Conservation (phyloP, 352 stramenopile genomes). For the Phytophthora citrophthora region DNA sequence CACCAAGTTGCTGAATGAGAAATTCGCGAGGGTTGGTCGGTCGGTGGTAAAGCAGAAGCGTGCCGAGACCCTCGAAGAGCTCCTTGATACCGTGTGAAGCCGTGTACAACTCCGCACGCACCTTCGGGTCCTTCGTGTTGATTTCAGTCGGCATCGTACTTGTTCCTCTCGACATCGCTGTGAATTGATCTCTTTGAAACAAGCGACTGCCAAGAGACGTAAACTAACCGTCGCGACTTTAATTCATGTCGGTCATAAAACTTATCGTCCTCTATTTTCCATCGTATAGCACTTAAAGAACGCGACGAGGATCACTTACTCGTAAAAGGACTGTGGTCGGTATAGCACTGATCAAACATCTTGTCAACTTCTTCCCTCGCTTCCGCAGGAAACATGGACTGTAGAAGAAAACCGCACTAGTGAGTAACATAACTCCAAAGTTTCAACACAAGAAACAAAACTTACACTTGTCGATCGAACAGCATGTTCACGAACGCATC, state of each 20-base stretch:
- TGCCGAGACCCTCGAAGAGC: conserved; percentile 69
- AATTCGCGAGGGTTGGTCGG: conserved; percentile 68
- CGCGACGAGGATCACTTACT: conserved; percentile 20
- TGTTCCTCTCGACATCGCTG: neutral
- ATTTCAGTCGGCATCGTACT: conserved; percentile 23
- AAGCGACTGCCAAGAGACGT: conserved; percentile 13
- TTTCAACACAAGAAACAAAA: neutral
- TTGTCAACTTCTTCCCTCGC: conserved; percentile 71
- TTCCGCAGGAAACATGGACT: conserved; percentile 85
- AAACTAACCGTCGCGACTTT: conserved; percentile 14
- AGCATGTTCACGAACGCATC: conserved; percentile 79
- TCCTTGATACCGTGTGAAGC: conserved; percentile 71
- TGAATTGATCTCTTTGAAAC: neutral
- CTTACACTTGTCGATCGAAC: conserved; percentile 73
- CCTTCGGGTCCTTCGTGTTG: conserved; percentile 71
- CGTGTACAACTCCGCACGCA: conserved; percentile 69
- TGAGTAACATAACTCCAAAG: neutral
- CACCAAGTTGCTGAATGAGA: conserved; percentile 57
- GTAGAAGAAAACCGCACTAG: conserved; percentile 3
- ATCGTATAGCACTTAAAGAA: conserved; percentile 14
- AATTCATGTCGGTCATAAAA: conserved; percentile 6
- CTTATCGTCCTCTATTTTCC: conserved; percentile 27
- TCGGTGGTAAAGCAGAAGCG: conserved; percentile 69
- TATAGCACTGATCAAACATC: conserved; percentile 83
- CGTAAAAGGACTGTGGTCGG: conserved; percentile 70